A percentile compares a stretch with the other conserved stretches of the same genome.
Evolutionary conservation across 805 yeast species (phyloP).

Genomic region (Clavispora phyllophila): DNA sequence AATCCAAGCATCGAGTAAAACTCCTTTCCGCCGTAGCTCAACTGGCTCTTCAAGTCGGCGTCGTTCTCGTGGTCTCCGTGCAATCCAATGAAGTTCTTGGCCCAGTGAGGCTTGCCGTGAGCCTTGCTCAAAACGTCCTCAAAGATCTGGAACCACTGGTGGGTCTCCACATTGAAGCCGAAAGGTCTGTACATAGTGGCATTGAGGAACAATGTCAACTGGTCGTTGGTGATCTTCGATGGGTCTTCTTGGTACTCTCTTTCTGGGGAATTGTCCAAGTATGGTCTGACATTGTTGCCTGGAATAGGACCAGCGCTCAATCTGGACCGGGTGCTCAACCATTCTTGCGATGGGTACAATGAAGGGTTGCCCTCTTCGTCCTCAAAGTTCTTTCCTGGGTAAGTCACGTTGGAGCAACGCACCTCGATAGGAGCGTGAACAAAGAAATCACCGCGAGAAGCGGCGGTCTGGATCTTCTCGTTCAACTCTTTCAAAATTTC

Average conservation of each 20-base stretch:
- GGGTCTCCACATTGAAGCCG: constrained; percentile 63
- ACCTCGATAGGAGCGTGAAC: constrained; percentile 96
- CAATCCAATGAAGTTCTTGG: constrained; percentile 81
- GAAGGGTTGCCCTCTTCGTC: constrained; percentile 33
- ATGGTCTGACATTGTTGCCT: constrained; percentile 81
- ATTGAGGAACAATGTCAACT: constrained; percentile 79
- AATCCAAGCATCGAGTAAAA: constrained; percentile 77
- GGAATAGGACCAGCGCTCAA: constrained; percentile 71
- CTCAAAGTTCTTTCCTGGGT: constrained; percentile 32
- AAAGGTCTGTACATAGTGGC: constrained; percentile 98
- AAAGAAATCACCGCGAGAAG: constrained; percentile 55
- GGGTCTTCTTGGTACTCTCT: constrained; percentile 35
- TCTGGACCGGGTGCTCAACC: constrained; percentile 46
- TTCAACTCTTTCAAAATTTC: constrained; percentile 62
- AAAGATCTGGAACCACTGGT: constrained; percentile 77
- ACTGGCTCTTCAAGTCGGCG: constrained; percentile 36
- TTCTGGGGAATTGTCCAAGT: constrained; percentile 71
- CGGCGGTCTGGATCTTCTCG: constrained; percentile 57
- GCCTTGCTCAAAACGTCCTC: constrained; percentile 72
- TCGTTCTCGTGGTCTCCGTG: constrained; percentile 30
- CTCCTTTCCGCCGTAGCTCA: constrained; percentile 41
- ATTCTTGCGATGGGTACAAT: constrained; percentile 41
- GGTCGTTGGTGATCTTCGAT: constrained; percentile 58
- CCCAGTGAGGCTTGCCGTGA: constrained; percentile 98
- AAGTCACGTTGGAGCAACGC: constrained; percentile 83